Base-by-base conservation (phyloP, 2,329 filamentous ascomycete genomes). In the Cytospora piceicola region DNA sequence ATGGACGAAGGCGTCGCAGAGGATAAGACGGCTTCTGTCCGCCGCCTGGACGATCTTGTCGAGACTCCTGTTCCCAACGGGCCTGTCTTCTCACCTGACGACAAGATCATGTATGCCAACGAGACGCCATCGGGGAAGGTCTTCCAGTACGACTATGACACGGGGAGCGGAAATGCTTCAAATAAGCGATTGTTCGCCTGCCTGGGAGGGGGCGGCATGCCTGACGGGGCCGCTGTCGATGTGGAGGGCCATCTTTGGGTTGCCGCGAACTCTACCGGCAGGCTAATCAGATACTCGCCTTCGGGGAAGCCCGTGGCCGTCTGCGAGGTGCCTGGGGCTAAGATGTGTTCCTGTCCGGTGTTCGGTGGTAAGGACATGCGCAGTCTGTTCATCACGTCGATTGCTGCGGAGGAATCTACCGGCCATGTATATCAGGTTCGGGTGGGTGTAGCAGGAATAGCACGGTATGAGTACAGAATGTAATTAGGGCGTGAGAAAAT, bases 31-130 rank as follows among this genome's bases (percentile, higher is more conserved):
- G 58, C 58, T 29, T 60, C 60, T 29, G 55, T 64, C 36, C 59
- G 55, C 24, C 67, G 61, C 46, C 24, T 64, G 54, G 61, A 62
- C 29, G 57, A 30, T 6, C 67, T 66, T 20, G 68, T 70, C 24
- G 64, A 61, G 30, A 63, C 68, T 3, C 65, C 71, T 3, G 69
- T 73, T 11, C 65, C 70, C 9, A 73, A 73, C 51, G 70, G 71
- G 4, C 70, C 69, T n/a, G 70, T 72, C 20, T 72, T 67, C 65
- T 71, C 71, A 2, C 70, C 70, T 11, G 71, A 72, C 32, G 66
- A 70, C 27, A 54, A 63, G 30, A 67, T 36, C 15, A 60, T 67
- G 59, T 67, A 60, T 30, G 66, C 30, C 24, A 58, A 56, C 51
- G 66, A 67, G 63, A 67, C 66, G 14, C 63, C 66, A 5, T 56